phyloP scores from a whole-genome alignment of 2,329 filamentous ascomycete species.

The Phaeoacremonium minimum region DNA sequence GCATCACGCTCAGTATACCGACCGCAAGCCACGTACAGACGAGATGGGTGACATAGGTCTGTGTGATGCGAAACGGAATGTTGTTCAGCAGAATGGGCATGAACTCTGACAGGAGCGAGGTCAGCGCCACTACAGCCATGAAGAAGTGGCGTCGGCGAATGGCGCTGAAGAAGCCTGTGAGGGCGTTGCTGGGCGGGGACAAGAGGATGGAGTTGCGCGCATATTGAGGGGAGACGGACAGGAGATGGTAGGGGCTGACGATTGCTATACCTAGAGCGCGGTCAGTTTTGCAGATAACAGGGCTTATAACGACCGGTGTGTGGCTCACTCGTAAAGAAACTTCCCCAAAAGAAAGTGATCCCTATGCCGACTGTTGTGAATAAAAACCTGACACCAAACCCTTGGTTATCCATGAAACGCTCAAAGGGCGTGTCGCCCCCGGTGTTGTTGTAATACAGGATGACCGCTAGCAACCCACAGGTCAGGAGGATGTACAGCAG shows the following conservation, averaged over 20 bases:
- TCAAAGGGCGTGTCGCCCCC: slow-evolving; percentile 29
- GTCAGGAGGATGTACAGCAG: slow-evolving; percentile 18
- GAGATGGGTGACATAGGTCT: slow-evolving; percentile 23
- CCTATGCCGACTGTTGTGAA: slow-evolving; percentile 32
- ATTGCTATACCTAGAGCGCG: slow-evolving; percentile 23
- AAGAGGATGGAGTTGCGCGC: slow-evolving; percentile 27
- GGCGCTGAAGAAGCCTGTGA: slow-evolving; percentile 26
- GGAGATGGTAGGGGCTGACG: slow-evolving; percentile 29
- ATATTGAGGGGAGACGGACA: slow-evolving; percentile 18
- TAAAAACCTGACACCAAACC: slow-evolving; percentile 32
- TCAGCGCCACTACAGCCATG: slow-evolving; percentile 23
- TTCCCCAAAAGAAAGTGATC: slow-evolving; percentile 30
- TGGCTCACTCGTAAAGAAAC: slow-evolving; percentile 30
- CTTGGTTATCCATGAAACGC: slow-evolving; percentile 32
- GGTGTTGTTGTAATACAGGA: slow-evolving; percentile 31
- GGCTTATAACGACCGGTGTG: too few species aligned
- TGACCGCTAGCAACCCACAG: slow-evolving; percentile 22
- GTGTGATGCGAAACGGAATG: slow-evolving; percentile 29
- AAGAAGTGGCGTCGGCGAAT: slow-evolving; percentile 24
- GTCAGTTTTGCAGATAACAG: background rate
- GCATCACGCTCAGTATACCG: slow-evolving; percentile 27
- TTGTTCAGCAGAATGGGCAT: slow-evolving; percentile 32
- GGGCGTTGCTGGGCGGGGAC: slow-evolving; percentile 21
- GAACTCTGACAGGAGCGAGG: slow-evolving; percentile 29
- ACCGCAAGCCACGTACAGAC: slow-evolving; percentile 26